A percentile compares a stretch with the other conserved stretches of the same genome.
These are phyloP conservation scores for Ricinus communis DNA, from an alignment of 345 rosid species.

Conservation along the genomic window DNA sequence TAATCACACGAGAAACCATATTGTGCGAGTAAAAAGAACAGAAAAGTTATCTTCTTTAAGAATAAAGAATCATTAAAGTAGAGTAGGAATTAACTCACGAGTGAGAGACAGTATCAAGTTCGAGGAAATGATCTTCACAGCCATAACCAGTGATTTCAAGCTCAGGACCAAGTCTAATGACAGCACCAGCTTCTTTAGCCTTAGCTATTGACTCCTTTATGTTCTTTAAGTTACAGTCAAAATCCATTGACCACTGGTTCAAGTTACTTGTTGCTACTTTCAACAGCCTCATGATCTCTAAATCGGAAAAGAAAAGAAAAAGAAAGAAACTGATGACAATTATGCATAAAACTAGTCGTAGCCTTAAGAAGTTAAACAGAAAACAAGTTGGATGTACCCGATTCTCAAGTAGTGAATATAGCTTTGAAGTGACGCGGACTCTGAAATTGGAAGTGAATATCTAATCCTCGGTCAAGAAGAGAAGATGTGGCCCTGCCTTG, in stretches of 20 bases:
- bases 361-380: no score
- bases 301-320: not conserved
- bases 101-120: conserved; percentile 81
- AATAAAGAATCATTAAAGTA: no score
- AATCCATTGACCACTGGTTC: conserved; percentile 98
- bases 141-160: conserved; percentile 97
- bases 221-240: conserved; percentile 69
- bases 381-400: no score
- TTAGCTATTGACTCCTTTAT: conserved; percentile 65
- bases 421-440: no score
- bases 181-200: conserved; percentile 78
- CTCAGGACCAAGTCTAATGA: conserved; percentile 91
- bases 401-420: no score
- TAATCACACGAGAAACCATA: not conserved
- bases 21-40: not conserved
- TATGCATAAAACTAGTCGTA: no score
- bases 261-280: conserved; percentile 84
- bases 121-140: conserved; percentile 98
- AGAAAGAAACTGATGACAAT: not conserved
- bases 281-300: conserved; percentile 63
- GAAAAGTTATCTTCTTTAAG: no score
- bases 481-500: no score
- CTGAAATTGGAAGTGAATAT: no score
- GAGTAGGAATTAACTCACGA: conserved; percentile 54
- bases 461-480: no score